Evolutionary conservation across 768 basidiomycete genomes (phyloP).

Genomic region (Lentinula guzmanii): DNA sequence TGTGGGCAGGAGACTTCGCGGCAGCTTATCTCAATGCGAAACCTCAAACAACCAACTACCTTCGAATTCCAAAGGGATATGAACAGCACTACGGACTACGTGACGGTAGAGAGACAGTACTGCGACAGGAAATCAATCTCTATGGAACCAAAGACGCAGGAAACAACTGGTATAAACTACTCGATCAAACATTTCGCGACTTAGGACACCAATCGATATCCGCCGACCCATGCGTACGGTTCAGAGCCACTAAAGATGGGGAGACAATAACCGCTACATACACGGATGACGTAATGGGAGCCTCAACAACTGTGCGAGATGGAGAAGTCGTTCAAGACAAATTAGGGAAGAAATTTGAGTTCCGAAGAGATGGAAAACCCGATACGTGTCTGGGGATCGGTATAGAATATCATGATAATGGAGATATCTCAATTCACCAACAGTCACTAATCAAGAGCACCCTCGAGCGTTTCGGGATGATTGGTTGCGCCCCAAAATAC

Average conservation of each 20-base stretch:
- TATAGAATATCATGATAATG: neutral
- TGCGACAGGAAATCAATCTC: neutral
- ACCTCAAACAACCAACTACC: neutral
- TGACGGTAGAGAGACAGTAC: slow-evolving; percentile 2
- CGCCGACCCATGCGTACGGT: neutral
- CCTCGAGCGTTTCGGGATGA: neutral
- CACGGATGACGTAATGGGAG: neutral
- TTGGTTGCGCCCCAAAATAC: neutral
- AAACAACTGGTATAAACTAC: neutral
- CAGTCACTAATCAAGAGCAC: neutral
- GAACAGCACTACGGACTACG: neutral
- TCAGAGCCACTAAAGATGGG: neutral
- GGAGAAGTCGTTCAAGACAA: neutral
- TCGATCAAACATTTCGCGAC: neutral
- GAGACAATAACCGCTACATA: neutral
- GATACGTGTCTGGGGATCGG: neutral
- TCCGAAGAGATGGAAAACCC: neutral
- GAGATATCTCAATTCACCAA: neutral
- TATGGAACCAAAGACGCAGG: slow-evolving; percentile 7
- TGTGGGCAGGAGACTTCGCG: neutral
- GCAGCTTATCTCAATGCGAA: neutral
- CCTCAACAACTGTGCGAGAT: neutral
- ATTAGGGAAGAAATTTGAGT: neutral
- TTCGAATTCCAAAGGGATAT: neutral
- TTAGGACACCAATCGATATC: neutral